Evolutionary conservation across 305 asterid species (phyloP), one percentile per base, ranked within the genome.

Genomic region (Fraxinus ornus): DNA sequence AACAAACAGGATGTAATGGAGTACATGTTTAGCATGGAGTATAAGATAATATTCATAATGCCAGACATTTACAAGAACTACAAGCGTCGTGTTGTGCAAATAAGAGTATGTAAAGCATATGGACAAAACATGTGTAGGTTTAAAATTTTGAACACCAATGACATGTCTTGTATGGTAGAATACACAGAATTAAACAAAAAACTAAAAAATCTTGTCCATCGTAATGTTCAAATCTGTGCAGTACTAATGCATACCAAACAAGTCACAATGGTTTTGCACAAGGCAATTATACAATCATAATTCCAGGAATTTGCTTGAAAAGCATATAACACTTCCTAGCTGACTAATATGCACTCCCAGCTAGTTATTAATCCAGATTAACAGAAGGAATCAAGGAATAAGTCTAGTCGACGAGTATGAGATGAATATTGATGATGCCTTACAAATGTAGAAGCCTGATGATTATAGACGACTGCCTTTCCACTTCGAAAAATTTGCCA

Each of bases 291-390:
- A 82, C 49, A 82, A 74, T 82, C 76, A 78, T 66, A 36, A 62
- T 55, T 37, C 79, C 52, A 70, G 83, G 30, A 78, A 86, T 24
- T 73, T 72, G 75, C 75, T 77, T 26, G 49, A 83, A 78, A 72
- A 86, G 33, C 64, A 44, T 64, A 62, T 15, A 41, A 60, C 8
- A 68, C 78, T 41, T 2, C 62, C 80, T 79, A 49, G 80, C 77
- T 30, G 30, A 21, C 73, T 70, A 47, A 76, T 76, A 79, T 79
- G 80, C 84, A 84, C 81, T 44, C 78, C 28, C 84, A 36, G 83
- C 84, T 79, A 49, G 79, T 83, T 87, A 87, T 87, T 85, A 55
- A 76, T 83, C 75, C 74, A 66, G 47, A 60, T 30, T 30, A 77
- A 82, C 75, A 62, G 55, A 82, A 30, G 60, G 60, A 47, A 83